phyloP scores from a whole-genome alignment of 208 protist species.

The Herpetomonas tarakana region DNA sequence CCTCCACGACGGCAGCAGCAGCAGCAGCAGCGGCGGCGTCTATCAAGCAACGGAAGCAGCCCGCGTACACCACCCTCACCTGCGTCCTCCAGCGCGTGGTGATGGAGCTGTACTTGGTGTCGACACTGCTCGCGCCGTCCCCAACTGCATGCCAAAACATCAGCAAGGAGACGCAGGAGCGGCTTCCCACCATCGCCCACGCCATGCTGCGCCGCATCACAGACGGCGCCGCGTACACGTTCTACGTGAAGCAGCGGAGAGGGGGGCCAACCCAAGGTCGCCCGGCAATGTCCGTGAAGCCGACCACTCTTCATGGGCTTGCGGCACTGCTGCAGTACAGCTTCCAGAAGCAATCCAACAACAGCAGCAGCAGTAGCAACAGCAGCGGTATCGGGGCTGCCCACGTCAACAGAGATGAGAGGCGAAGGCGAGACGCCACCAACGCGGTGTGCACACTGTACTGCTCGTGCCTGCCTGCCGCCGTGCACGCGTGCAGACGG shows the following conservation, averaged over 20 bases:
- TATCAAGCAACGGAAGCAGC: constrained; percentile 2
- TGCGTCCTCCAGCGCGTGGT: constrained; percentile 23
- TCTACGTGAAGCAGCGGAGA: not conserved
- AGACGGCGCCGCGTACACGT: not conserved
- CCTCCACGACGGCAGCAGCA: constrained; percentile 4
- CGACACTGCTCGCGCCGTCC: constrained; percentile 15
- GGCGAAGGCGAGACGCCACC: not conserved
- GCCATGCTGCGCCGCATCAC: not conserved
- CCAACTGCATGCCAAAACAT: too few relatives aligned
- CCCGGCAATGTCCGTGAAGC: not conserved
- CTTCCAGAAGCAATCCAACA: not conserved
- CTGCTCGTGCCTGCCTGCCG: not conserved
- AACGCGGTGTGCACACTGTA: not conserved
- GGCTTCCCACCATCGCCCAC: too few relatives aligned
- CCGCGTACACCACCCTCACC: constrained; percentile 22
- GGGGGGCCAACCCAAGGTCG: not conserved
- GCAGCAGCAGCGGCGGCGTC: not conserved
- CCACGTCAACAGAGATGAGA: not conserved
- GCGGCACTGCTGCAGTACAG: not conserved
- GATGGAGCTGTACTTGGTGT: constrained; percentile 24
- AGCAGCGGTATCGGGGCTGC: not conserved
- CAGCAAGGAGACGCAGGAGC: too few relatives aligned
- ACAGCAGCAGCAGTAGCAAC: not conserved
- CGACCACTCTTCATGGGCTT: not conserved
- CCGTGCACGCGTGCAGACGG: not conserved